Evolutionary conservation across 108 stramenopile species (phyloP).

Genomic region (Skeletonema tropicum): DNA sequence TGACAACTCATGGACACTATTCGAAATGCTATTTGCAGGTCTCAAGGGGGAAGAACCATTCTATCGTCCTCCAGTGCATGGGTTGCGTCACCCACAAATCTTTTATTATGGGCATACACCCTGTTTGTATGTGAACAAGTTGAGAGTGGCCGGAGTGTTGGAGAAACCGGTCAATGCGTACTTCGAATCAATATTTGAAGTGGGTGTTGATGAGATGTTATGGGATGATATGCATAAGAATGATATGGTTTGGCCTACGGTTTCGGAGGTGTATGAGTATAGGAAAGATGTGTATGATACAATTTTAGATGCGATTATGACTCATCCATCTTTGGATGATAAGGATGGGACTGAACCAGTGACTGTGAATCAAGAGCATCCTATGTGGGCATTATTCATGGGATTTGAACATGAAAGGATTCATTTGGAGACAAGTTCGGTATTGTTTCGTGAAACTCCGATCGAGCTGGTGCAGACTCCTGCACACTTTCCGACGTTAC

Average conservation of each 20-base stretch:
- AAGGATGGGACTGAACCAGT: conserved; percentile 43
- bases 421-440: conserved; percentile 94
- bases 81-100: conserved; percentile 87
- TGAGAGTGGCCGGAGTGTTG: conserved; percentile 86
- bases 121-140: conserved; percentile 92
- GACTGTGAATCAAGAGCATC: conserved; percentile 69
- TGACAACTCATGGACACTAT: conserved; percentile 93
- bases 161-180: conserved; percentile 75
- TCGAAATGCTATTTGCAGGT: conserved; percentile 87
- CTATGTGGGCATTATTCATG: conserved; percentile 93
- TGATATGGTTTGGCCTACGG: conserved; percentile 91
- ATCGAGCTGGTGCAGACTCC: conserved; percentile 82
- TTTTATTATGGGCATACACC: conserved; percentile 97
- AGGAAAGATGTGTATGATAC: conserved; percentile 77
- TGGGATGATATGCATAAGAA: conserved; percentile 96
- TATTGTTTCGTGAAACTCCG: conserved; percentile 91
- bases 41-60: conserved; percentile 92
- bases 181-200: conserved; percentile 93
- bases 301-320: conserved; percentile 78
- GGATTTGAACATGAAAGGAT: conserved; percentile 96
- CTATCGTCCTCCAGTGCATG: conserved; percentile 85
- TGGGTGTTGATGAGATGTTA: conserved; percentile 96
- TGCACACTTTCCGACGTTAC: conserved; percentile 76
- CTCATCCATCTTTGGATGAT: conserved; percentile 73
- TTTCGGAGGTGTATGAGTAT: conserved; percentile 87